Base-by-base conservation (phyloP, 2,329 filamentous ascomycete species). In the Fusarium camptoceras region DNA sequence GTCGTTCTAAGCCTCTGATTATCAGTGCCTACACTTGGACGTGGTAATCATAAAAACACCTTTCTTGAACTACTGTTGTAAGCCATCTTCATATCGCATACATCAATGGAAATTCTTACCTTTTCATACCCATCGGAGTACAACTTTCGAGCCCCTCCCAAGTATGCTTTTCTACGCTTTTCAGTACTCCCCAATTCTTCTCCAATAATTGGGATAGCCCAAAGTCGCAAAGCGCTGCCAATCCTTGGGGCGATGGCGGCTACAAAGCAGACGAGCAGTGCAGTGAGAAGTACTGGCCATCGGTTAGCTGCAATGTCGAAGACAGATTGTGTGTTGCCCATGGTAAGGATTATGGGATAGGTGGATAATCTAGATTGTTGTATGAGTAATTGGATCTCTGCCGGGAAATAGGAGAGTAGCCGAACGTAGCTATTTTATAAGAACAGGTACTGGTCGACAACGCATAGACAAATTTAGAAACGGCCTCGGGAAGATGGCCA, bases 11-110 rank as follows among this genome's bases (percentile, higher is more conserved):
- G 20, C 14, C 8, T n/a, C 4, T 11, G 0, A 18, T 1, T 8
- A 31, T 12, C 6, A 22, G 25, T 15, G 25, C 55, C 6, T 50
- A 71, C 69, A 42, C 41, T 58, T 53, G 1, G 64, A 71, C 5
- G 69, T 71, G 2, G 65, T 72, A 16, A 72, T 71, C 16, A 50
- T 14, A 2, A 72, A 72, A 4, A 54, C 53, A 3, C 69, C 58
- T 42, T 64, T 49, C 15, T 59, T 60, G 58, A 71, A 71, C 61
- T 72, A 12, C 4, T 4, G 2, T 3, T 3, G 25, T 53, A 3
- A 56, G 50, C 25, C 4, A 3, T 16, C 8, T 1, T 14, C 15
- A n/a, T 9, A 6, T 7, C 0, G 11, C 0, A 0, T 3, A 5
- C 10, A 8, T 1, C 0, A 6, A 4, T 0, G 12, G 30, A 25